Base-by-base conservation (phyloP, 805 yeast genomes). In the Blastobotrys americana region DNA sequence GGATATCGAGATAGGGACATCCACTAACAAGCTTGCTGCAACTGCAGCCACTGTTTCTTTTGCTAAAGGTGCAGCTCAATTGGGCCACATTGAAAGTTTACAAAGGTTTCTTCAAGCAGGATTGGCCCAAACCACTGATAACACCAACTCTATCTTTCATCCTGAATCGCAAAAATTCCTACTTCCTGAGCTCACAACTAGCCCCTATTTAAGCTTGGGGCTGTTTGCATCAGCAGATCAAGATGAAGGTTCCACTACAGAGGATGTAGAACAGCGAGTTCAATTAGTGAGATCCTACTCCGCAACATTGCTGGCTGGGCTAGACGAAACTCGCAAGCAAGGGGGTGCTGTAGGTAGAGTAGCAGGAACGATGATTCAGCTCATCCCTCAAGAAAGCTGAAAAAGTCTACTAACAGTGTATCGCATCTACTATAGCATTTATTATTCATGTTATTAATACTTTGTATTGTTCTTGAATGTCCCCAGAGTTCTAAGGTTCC, bases 331-430 rank as follows among this genome's bases (percentile, higher is more conserved):
- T 25, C 61, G 77, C 6, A 77, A 77, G 54, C 93, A 84, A 51
- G 94, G 87, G 9, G 89, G 89, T 1, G 85, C 80, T 39, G 65
- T 73, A 16, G 88, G 88, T 2, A 72, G 78, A 49, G 72, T 59
- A 10, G 71, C 76, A 1, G 41, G 40, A 15, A 44, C 41, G 3
- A 6, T 48, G n/a, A 20, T 25, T 25, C 31, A 25, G 31, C 31
- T 25, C 8, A 13, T 25, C 31, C 31, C n/a, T n/a, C n/a, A n/a
- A n/a, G n/a, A n/a, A n/a, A n/a, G n/a, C n/a, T n/a, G n/a, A n/a
- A n/a, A n/a, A n/a, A n/a, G n/a, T n/a, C n/a, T n/a, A n/a, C n/a
- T n/a, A n/a, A n/a, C n/a, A n/a, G n/a, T n/a, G n/a, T n/a, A n/a
- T n/a, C n/a, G n/a, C n/a, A n/a, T n/a, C n/a, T n/a, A n/a, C n/a